Evolutionary conservation across 108 stramenopile genomes (phyloP).

Genomic region (Nitzschia palea): DNA sequence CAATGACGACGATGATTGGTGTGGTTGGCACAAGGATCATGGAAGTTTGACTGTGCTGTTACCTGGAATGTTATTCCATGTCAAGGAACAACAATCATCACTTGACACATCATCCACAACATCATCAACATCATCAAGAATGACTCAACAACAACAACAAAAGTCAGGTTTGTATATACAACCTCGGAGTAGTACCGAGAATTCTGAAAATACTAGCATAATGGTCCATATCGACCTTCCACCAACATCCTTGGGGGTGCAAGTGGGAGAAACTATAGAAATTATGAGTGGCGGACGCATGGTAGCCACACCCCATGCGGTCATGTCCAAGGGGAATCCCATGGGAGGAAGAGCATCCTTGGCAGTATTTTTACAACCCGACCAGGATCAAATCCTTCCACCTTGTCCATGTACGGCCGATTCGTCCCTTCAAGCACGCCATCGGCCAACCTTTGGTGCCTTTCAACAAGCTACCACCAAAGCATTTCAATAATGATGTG

Average conservation of each 20-base stretch:
- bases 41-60: slow-evolving; percentile 85
- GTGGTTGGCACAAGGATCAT: slow-evolving; percentile 92
- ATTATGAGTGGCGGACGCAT: slow-evolving; percentile 89
- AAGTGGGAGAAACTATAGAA: slow-evolving; percentile 92
- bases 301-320: slow-evolving; percentile 93
- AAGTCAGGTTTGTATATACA: slow-evolving; percentile 83
- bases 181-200: slow-evolving; percentile 37
- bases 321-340: slow-evolving; percentile 11
- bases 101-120: background rate
- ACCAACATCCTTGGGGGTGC: slow-evolving; percentile 74
- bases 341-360: slow-evolving; percentile 16
- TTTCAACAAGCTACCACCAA: slow-evolving; percentile 30
- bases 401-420: slow-evolving; percentile 1
- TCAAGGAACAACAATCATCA: too few relatives aligned
- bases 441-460: slow-evolving; percentile 34
- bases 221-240: slow-evolving; percentile 63
- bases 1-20: slow-evolving; percentile 63
- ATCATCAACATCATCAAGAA: background rate
- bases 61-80: slow-evolving; percentile 77
- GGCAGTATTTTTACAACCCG: slow-evolving; percentile 34
- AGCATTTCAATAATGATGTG: slow-evolving; percentile 24
- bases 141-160: background rate
- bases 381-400: slow-evolving; percentile 7
- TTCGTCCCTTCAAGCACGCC: slow-evolving; percentile 10
- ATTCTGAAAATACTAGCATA: too few relatives aligned